Conservation (phyloP, 169 alveolate species). For the Babesia ovata region DNA sequence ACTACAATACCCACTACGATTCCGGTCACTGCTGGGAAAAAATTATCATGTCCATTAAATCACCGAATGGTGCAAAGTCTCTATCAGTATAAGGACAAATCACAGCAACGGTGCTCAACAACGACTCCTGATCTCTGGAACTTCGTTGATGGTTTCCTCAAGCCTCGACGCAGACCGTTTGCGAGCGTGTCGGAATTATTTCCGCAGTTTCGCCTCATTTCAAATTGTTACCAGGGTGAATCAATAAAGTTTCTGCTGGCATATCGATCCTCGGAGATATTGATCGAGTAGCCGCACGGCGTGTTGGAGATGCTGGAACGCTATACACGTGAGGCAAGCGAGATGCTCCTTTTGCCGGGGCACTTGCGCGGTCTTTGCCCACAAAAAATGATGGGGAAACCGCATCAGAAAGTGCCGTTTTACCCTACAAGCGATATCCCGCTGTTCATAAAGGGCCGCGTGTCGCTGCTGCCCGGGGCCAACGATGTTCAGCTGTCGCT, state of each 20-base stretch:
- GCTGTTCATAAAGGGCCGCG: constrained; percentile 60
- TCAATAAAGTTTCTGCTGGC: constrained; percentile 76
- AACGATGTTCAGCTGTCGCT: constrained; percentile 41
- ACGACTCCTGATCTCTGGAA: constrained; percentile 33
- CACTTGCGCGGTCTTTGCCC: constrained; percentile 59
- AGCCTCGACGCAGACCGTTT: constrained; percentile 67
- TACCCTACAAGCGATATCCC: constrained; percentile 69
- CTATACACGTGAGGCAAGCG: constrained; percentile 78
- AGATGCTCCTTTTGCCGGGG: constrained; percentile 72
- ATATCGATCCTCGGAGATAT: constrained; percentile 79
- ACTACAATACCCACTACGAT: constrained; percentile 54
- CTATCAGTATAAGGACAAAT: neutral
- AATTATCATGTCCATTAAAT: constrained; percentile 24
- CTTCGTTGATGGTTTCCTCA: constrained; percentile 56
- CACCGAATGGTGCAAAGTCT: constrained; percentile 36
- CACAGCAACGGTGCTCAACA: neutral
- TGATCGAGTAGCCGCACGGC: constrained; percentile 82
- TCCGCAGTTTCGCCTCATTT: constrained; percentile 17
- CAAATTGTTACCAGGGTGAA: constrained; percentile 73
- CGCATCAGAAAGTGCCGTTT: constrained; percentile 40
- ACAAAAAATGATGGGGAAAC: constrained; percentile 32
- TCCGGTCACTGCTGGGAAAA: constrained; percentile 33
- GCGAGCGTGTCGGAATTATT: constrained; percentile 65
- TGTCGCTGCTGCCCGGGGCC: constrained; percentile 47
- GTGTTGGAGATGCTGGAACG: constrained; percentile 82